Evolutionary conservation across 192 early-diverging fungal genomes (phyloP), one percentile per base, ranked within the genome.

Genomic region (Umbelopsis ramanniana): DNA sequence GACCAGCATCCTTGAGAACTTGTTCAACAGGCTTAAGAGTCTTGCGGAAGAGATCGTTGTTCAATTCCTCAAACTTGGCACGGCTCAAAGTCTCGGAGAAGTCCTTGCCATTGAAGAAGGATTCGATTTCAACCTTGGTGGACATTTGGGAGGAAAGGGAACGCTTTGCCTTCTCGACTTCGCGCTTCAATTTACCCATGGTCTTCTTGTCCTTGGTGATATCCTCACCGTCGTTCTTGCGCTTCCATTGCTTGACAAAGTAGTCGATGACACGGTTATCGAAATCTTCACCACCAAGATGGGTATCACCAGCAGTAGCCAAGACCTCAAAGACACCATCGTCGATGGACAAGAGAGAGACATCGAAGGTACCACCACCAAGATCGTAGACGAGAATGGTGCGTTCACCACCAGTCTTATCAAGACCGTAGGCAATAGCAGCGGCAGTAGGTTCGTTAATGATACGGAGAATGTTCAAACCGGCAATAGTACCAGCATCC

Each of bases 221-320:
- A 71, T 96, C 94, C 72, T 93, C 88, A 77, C 69, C 68, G 81
- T 86, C 82, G 68, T 82, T 81, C 88, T 95, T 95, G 84, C 91
- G 93, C 87, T 97, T 93, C 88, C 86, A 95, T 43, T 88, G 83
- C 87, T 93, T 89, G 68, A 88, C 89, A 84, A 97, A 94, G 90
- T 97, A 89, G 60, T 93, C 90, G 71, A 96, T 91, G 60, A 96
- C 81, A 73, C 93, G 89, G 93, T 97, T 96, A 88, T 98, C 97
- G 85, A 98, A 98, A 89, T 98, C 96, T 87, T 97, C 95, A 81
- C 97, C 97, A 94, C 96, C 96, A 84, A 98, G 89, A 81, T 98
- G 96, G 72, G 96, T 98, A 86, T 98, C 95, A 89, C 96, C 97
- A 67, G 95, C 94, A 43, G 95, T 97, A 80, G 97, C 93, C 88